Evolutionary conservation across 2,329 filamentous ascomycete genomes (phyloP).

Genomic region (Cordyceps fumosorosea): DNA sequence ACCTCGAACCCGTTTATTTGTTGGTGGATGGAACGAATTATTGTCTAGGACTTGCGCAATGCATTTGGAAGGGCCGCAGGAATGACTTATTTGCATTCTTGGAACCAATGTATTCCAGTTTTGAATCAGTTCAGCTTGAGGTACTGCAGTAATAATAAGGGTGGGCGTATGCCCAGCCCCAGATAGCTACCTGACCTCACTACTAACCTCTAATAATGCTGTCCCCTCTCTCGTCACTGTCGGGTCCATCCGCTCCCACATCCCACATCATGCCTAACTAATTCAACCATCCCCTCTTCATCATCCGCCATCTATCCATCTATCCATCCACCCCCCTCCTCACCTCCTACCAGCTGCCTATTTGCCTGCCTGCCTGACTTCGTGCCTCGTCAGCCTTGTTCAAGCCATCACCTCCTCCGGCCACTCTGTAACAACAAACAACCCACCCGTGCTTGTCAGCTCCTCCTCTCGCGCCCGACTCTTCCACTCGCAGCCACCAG

Average conservation of each 20-base stretch:
- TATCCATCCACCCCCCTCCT: slow-evolving; percentile 10
- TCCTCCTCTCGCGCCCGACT: background rate
- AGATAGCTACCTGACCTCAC: no score
- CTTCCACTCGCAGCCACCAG: slow-evolving; percentile 6
- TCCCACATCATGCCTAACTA: slow-evolving; percentile 5
- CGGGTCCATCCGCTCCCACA: slow-evolving; percentile 7
- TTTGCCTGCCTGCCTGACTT: background rate
- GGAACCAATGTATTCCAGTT: background rate
- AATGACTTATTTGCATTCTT: background rate
- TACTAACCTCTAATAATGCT: background rate
- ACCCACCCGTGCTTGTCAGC: background rate
- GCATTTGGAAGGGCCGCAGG: background rate
- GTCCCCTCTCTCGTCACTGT: background rate
- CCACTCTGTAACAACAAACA: background rate
- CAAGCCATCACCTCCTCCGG: background rate
- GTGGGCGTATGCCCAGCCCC: background rate
- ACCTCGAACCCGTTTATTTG: background rate
- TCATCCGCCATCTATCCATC: slow-evolving; percentile 5
- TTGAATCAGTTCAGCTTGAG: background rate
- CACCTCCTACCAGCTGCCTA: background rate
- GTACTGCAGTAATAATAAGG: background rate
- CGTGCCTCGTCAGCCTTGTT: background rate
- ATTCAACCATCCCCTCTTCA: slow-evolving; percentile 10
- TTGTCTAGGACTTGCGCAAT: background rate
- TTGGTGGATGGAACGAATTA: background rate